phyloP scores from a whole-genome alignment of 768 basidiomycete species.

The Rhodotorula toruloides region DNA sequence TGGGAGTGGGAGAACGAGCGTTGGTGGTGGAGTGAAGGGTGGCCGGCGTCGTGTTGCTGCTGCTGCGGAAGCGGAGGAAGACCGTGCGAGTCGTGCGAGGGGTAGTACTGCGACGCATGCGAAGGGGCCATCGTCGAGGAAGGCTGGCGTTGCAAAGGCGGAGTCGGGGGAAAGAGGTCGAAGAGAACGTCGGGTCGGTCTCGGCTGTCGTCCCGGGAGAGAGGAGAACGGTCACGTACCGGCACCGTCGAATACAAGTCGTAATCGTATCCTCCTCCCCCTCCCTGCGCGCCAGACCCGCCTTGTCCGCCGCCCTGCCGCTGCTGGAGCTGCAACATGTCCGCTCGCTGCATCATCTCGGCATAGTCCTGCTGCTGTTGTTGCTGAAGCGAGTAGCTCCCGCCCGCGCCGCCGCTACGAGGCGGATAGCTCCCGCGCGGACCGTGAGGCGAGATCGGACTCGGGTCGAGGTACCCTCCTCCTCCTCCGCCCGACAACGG shows the following conservation, averaged over 20 bases:
- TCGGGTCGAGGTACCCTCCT: conserved; percentile 23
- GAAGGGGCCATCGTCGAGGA: background rate
- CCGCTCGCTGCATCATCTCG: conserved; percentile 31
- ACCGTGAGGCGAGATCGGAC: conserved; percentile 8
- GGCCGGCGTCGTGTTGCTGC: conserved; percentile 23
- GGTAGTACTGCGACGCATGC: background rate
- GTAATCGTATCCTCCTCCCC: too few relatives aligned
- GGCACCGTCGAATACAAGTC: conserved; percentile 11
- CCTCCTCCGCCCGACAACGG: conserved; percentile 16
- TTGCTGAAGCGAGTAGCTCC: conserved; percentile 16
- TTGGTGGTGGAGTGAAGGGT: background rate
- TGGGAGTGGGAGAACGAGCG: conserved; percentile 1
- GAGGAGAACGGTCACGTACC: background rate
- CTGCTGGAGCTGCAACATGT: conserved; percentile 35
- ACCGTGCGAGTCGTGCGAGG: conserved; percentile 6
- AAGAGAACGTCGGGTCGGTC: too few relatives aligned
- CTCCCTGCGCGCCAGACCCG: background rate
- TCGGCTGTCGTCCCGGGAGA: too few relatives aligned
- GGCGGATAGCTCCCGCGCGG: conserved; percentile 31
- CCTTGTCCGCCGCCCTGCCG: conserved; percentile 18
- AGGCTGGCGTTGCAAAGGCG: background rate
- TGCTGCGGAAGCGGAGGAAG: background rate
- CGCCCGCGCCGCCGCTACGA: conserved; percentile 10
- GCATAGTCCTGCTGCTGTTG: conserved; percentile 28
- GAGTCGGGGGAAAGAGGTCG: background rate